Conservation (phyloP, 2,329 filamentous ascomycete genomes). For the Pseudocercospora fuligena region DNA sequence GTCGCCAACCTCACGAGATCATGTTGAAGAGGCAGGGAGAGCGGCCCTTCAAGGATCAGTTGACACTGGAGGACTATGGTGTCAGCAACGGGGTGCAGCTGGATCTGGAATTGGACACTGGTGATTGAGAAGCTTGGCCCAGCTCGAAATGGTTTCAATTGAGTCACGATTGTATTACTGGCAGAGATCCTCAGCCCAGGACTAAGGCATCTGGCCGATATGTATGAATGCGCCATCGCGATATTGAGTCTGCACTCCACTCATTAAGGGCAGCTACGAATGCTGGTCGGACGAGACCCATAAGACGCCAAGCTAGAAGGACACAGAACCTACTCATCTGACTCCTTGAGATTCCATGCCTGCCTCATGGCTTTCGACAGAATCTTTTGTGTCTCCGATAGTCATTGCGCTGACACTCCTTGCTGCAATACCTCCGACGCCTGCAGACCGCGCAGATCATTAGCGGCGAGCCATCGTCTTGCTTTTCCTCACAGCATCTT, state of each 20-base stretch:
- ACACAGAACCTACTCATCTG: too few relatives aligned
- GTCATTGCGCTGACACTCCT: not conserved
- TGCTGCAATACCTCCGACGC: not conserved
- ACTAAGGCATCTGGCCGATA: not conserved
- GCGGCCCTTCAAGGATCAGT: conserved; percentile 87
- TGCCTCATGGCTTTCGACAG: not conserved
- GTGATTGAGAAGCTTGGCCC: conserved; percentile 38
- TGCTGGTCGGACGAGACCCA: too few relatives aligned
- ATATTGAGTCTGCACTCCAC: too few relatives aligned
- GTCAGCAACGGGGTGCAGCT: conserved; percentile 82
- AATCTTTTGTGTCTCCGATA: not conserved
- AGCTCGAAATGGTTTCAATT: not conserved
- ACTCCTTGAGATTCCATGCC: not conserved
- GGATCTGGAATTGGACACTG: conserved; percentile 52
- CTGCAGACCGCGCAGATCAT: not conserved
- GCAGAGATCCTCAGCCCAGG: too few relatives aligned
- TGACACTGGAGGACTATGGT: conserved; percentile 90
- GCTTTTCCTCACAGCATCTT: not conserved
- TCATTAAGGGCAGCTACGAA: too few relatives aligned
- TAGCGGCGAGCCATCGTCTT: not conserved
- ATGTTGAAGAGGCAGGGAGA: conserved; percentile 90
- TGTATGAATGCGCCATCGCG: too few relatives aligned
- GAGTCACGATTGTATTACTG: too few relatives aligned
- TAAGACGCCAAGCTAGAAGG: too few relatives aligned
- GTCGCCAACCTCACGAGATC: conserved; percentile 87